Evolutionary conservation across 2,329 filamentous ascomycete genomes (phyloP), one percentile per base, ranked within the genome.

Genomic region (Beauveria sp.): DNA sequence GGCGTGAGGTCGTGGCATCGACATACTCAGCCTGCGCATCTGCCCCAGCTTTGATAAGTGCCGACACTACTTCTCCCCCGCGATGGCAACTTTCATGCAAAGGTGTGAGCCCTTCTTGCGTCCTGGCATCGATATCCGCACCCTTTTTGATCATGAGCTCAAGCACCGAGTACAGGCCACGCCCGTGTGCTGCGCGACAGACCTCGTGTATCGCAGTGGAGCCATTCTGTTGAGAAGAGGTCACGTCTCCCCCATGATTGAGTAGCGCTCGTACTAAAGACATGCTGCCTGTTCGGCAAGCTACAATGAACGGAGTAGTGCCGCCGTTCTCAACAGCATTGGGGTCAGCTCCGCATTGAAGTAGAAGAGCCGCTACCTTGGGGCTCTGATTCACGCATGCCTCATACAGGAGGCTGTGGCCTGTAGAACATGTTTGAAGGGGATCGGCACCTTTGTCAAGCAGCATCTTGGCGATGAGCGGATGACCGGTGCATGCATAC

Each of bases 381-480:
- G 51, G 41, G 6, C 2, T 30, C 10, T 20, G 5, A 6, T 5
- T 12, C 5, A 1, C 4, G 43, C 30, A 55, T 0, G 43, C 58
- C 20, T 20, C 20, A 5, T 22, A 44, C 10, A 61, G 48, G 5
- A 55, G 43, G 12, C n/a, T 55, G 16, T 14, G 7, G 3, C 43
- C 51, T 5, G 7, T 2, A 16, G 50, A 47, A 16, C 4, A 28
- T 14, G 3, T 34, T 22, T 61, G 40, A 14, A 18, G 58, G 3
- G 40, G 26, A 34, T 61, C 50, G 4, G 57, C 57, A 14, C 51
- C 58, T 9, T 52, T 40, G 1, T 61, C 58, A 9, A 61, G 58
- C 22, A 61, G 16, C 58, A 55, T 55, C 43, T 47, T 40, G 12
- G 20, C 58, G 22, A 55, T 61, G 8, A 41, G 20, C 2, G 51